A percentile compares a stretch with the other conserved stretches of the same genome.
phyloP scores from a whole-genome alignment of 331 rosid genomes.

The Stylosanthes scabra region DNA sequence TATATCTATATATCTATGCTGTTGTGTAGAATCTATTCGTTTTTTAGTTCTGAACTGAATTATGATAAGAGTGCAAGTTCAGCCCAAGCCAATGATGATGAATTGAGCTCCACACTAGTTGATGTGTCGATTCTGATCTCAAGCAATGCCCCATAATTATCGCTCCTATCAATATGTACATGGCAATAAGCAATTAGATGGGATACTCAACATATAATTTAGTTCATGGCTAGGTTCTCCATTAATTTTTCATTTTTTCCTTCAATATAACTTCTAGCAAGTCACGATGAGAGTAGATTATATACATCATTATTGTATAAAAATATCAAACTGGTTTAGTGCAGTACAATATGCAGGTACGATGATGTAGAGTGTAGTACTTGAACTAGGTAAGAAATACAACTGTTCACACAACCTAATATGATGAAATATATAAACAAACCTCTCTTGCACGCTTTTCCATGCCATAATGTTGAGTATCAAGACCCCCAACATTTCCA shows the following conservation, averaged over 20 bases:
- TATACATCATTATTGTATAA: slow-evolving; percentile 14
- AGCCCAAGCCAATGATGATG: slow-evolving; percentile 97
- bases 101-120: slow-evolving; percentile 65
- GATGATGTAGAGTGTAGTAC: neutral
- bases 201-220: slow-evolving; percentile 6
- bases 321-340: neutral
- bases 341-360: slow-evolving; percentile 1
- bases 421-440: slow-evolving; percentile 38
- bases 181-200: slow-evolving; percentile 8
- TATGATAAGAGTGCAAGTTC: slow-evolving; percentile 87
- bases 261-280: neutral
- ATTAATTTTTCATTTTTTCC: slow-evolving; percentile 7
- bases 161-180: slow-evolving; percentile 66
- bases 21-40: slow-evolving; percentile 63
- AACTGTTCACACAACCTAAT: slow-evolving; percentile 24
- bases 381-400: slow-evolving; percentile 3
- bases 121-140: slow-evolving; percentile 89
- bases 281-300: neutral
- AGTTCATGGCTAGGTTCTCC: slow-evolving; percentile 8
- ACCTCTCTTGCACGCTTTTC: slow-evolving; percentile 99
- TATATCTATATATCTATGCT: slow-evolving; percentile 52
- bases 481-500: slow-evolving; percentile 74
- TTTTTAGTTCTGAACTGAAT: slow-evolving; percentile 44
- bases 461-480: slow-evolving; percentile 90
- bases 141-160: slow-evolving; percentile 68